Evolutionary conservation across 2,329 filamentous ascomycete genomes (phyloP).

Genomic region (Clonostachys sp.): DNA sequence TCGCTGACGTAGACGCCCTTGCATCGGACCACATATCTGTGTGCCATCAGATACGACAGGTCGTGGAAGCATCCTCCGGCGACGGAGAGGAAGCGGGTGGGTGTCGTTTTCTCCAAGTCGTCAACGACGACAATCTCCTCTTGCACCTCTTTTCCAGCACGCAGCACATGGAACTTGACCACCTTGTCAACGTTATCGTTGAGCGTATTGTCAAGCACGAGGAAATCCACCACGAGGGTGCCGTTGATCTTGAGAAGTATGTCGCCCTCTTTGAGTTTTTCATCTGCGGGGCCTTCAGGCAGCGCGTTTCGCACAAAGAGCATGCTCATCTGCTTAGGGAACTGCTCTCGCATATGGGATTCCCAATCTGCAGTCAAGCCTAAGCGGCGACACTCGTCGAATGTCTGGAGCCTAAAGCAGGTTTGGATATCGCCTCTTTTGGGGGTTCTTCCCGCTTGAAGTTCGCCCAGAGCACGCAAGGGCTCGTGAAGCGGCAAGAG

Average conservation of each 20-base stretch:
- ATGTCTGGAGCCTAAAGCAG: conserved; percentile 94
- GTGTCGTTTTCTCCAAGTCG: conserved; percentile 90
- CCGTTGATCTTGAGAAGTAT: conserved; percentile 90
- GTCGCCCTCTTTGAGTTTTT: conserved; percentile 89
- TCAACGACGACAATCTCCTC: conserved; percentile 79
- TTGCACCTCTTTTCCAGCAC: conserved; percentile 82
- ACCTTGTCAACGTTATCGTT: conserved; percentile 78
- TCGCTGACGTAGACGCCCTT: conserved; percentile 95
- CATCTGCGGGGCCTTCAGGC: conserved; percentile 81
- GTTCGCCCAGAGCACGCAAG: conserved; percentile 77
- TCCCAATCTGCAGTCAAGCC: conserved; percentile 85
- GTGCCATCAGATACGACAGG: conserved; percentile 93
- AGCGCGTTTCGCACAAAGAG: conserved; percentile 93
- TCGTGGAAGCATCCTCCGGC: conserved; percentile 94
- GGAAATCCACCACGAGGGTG: conserved; percentile 88
- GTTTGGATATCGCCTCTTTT: conserved; percentile 96
- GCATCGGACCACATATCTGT: conserved; percentile 87
- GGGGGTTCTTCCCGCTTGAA: conserved; percentile 70
- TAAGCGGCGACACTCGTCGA: conserved; percentile 90
- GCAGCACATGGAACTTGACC: conserved; percentile 79
- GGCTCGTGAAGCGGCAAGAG: conserved; percentile 93
- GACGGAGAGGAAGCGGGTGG: conserved; percentile 91
- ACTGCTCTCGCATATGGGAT: conserved; percentile 72
- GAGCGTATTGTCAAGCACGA: conserved; percentile 83
- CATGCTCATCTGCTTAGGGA: conserved; percentile 94